These are phyloP conservation scores for Elasticomyces elasticus DNA, from an alignment of 495 filamentous ascomycete genomes.

Conservation along the genomic window DNA sequence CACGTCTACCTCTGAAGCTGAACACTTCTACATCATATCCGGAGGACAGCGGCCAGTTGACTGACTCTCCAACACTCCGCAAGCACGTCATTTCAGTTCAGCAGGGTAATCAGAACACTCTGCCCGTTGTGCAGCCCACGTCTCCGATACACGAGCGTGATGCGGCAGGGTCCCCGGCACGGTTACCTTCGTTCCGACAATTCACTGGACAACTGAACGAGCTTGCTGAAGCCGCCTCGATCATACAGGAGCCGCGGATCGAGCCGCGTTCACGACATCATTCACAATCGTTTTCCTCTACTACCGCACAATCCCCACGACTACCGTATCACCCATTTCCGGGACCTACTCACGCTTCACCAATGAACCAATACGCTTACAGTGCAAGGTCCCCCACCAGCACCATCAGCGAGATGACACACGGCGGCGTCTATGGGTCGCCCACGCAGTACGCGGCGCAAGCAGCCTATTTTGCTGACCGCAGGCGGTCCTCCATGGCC, in stretches of 20 bases:
- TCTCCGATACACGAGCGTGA: background rate
- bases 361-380: slow-evolving; percentile 18
- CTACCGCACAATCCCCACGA: slow-evolving; percentile 23
- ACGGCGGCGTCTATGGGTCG: slow-evolving; percentile 2
- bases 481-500: slow-evolving; percentile 27
- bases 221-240: slow-evolving; percentile 25
- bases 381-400: slow-evolving; percentile 26
- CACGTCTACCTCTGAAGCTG: background rate
- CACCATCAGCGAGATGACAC: slow-evolving; percentile 20
- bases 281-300: slow-evolving; percentile 7
- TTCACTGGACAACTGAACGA: slow-evolving; percentile 21
- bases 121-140: slow-evolving; percentile 2
- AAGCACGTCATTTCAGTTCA: slow-evolving; percentile 2
- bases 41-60: background rate
- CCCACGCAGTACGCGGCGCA: slow-evolving; percentile 10
- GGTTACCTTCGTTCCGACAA: slow-evolving; percentile 10
- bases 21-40: background rate
- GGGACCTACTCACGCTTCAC: slow-evolving; percentile 12
- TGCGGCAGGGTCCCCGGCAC: background rate
- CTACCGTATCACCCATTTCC: slow-evolving; percentile 5
- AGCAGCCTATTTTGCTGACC: slow-evolving; percentile 23
- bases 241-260: background rate
- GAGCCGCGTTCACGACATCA: slow-evolving; percentile 8
- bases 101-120: background rate
- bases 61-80: background rate